These are phyloP conservation scores for Pontederia paniculata DNA, from an alignment of 176 grass and related monocot genomes.

Conservation along the genomic window DNA sequence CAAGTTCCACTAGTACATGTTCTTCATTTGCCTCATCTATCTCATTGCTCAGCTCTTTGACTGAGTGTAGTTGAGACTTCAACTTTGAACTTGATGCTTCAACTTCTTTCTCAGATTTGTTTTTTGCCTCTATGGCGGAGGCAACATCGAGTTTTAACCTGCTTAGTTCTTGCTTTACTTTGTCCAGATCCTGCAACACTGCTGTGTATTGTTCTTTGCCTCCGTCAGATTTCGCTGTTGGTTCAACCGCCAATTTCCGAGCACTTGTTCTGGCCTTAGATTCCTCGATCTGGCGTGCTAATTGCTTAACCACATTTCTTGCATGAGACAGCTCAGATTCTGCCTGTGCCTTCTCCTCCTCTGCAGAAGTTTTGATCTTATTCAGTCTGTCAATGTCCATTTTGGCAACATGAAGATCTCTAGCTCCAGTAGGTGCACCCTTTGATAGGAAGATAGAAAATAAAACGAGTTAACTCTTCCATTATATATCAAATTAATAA, in stretches of 20 bases:
- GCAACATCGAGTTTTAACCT: slow-evolving; percentile 42
- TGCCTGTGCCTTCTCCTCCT: slow-evolving; percentile 35
- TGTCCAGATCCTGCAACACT: slow-evolving; percentile 41
- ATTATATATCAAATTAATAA: slow-evolving; percentile 2
- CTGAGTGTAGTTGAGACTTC: slow-evolving; percentile 27
- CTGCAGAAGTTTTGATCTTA: slow-evolving; percentile 36
- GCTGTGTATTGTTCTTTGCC: slow-evolving; percentile 16
- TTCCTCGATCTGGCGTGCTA: slow-evolving; percentile 46
- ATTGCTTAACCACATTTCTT: slow-evolving; percentile 27
- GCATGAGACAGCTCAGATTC: slow-evolving; percentile 42
- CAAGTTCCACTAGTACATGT: slow-evolving; percentile 90
- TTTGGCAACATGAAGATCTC: slow-evolving; percentile 27
- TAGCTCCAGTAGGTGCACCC: slow-evolving; percentile 31
- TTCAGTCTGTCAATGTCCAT: slow-evolving; percentile 26
- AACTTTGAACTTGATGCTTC: slow-evolving; percentile 43
- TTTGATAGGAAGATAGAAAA: slow-evolving; percentile 1
- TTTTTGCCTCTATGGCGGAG: slow-evolving; percentile 47
- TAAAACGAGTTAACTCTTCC: background rate
- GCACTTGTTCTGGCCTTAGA: slow-evolving; percentile 29
- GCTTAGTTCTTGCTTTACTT: slow-evolving; percentile 47
- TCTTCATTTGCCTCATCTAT: slow-evolving; percentile 83
- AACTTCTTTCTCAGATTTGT: slow-evolving; percentile 57
- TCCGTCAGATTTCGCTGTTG: slow-evolving; percentile 3
- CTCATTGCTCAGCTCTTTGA: slow-evolving; percentile 48
- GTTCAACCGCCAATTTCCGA: slow-evolving; percentile 17